Evolutionary conservation across 192 early-diverging fungal genomes (phyloP), one percentile per base, ranked within the genome.

Genomic region (Haplosporangium gracile): DNA sequence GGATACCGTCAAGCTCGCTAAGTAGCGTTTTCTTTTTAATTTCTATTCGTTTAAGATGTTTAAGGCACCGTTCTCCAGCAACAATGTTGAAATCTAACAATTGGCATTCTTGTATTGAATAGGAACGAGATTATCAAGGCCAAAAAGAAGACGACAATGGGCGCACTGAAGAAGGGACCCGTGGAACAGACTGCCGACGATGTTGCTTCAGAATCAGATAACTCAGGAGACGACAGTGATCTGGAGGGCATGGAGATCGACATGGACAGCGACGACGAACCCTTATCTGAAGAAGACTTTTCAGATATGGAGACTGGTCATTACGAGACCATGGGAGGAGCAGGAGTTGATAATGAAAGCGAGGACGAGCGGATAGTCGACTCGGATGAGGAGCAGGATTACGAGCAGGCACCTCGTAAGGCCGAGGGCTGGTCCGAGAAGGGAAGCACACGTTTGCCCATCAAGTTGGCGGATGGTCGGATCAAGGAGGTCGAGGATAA

Each of bases 381-480:
- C 38, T 90, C 90, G 15, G 92, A 91, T 43, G 92, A 92, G 22
- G 95, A 96, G 82, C 92, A 93, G 86, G 88, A 91, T 34, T 95
- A 94, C 77, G 94, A 96, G 81, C 82, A 78, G 63, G 87, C 81
- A 68, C 92, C 93, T 15, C 90, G 94, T 72, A 74, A 82, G 43
- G 79, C 89, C n/a, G 82, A 84, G 18, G 92, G 92, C 43, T 94
- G 92, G 93, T 87, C 83, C 26, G 81, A 87, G 53, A 90, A 92
- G 60, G 91, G 92, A 26, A 90, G 90, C 72, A 92, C 89, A n/a
- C 89, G 92, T 45, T 77, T 96, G 70, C 95, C 95, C 4, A 94
- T 95, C 85, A 95, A 93, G 74, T 85, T 92, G 24, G 85, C 93
- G 2, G 91, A 93, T 77, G 94, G 95, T 55, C 87, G 89, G 47